Percentiles rank a stretch among this genome's conserved stretches.
Conservation (phyloP, 2,329 filamentous ascomycete genomes). For the Stemphylium lycopersici region DNA sequence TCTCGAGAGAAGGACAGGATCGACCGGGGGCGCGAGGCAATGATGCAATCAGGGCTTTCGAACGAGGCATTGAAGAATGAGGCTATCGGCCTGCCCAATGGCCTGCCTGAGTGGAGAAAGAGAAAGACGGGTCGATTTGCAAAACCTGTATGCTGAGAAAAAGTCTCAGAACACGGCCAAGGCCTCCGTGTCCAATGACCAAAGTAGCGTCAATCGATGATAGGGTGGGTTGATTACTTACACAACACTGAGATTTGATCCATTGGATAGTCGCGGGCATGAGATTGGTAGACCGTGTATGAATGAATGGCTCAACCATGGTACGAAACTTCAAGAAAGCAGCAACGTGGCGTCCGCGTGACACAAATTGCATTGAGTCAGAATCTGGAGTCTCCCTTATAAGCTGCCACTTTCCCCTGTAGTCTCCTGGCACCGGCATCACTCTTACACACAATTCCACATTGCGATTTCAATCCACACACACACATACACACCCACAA, state of each 20-base stretch:
- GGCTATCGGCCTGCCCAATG: constrained; percentile 13
- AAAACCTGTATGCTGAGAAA: not conserved
- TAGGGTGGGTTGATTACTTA: not conserved
- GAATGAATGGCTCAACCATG: not conserved
- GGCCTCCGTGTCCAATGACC: too few relatives aligned
- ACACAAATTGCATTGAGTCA: too few relatives aligned
- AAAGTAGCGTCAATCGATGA: too few relatives aligned
- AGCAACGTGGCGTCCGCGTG: not conserved
- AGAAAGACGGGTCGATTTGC: constrained; percentile 19
- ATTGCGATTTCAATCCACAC: too few relatives aligned
- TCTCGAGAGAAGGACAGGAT: constrained; percentile 6
- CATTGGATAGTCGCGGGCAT: not conserved
- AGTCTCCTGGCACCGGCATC: too few relatives aligned
- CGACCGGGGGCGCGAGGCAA: constrained; percentile 18
- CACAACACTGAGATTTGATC: too few relatives aligned
- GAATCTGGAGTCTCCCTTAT: too few relatives aligned
- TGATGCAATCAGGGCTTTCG: constrained; percentile 23
- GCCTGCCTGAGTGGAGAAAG: constrained; percentile 32
- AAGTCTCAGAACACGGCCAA: not conserved
- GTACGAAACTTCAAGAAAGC: not conserved
- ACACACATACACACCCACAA: too few relatives aligned
- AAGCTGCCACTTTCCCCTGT: too few relatives aligned
- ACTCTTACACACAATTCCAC: too few relatives aligned
- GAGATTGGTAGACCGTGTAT: not conserved
- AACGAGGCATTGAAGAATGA: constrained; percentile 21